Base-by-base conservation (phyloP, 139 green algal species). In the Astrephomene gubernaculifera region DNA sequence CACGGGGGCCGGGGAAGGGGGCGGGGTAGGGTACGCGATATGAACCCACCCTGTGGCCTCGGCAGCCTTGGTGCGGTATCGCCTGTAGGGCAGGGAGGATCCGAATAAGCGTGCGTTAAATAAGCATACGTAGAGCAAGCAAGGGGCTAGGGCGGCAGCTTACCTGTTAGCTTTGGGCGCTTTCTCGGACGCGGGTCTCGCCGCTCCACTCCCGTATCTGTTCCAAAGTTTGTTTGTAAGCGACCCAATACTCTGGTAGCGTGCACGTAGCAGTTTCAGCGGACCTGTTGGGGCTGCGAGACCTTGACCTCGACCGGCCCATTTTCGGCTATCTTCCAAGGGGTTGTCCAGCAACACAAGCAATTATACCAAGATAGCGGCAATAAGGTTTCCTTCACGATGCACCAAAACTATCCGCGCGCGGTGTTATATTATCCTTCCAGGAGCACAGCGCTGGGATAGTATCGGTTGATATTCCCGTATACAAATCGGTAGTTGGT, bases 31-130 rank as follows among this genome's bases (percentile, higher is more conserved):
- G n/a, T n/a, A n/a, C n/a, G n/a, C n/a, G n/a, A n/a, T n/a, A n/a
- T n/a, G n/a, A n/a, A 35, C 74, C 71, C 57, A 82, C 74, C 74
- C 74, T 4, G 74, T 82, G 29, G 36, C 27, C 9, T 82, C 74
- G 3, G 57, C 74, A 12, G 74, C 74, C 29, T 82, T 82, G 17
- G 74, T 82, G 14, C 74, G 74, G 22, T 82, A 82, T 4, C 74
- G 57, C 57, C 74, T 82, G 57, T 1, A 3, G 25, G 14, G 5
- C 7, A 71, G 33, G 14, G 14, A 43, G 31, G 9, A 71, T 17
- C 14, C 14, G 12, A 43, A 74, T 54, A 33, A 29, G 49, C 12
- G 49, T 17, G 12, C 49, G 17, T 12, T 57, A 53, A 33, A 8
- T 41, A 5, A 53, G 35, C n/a, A 74, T 10, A 8, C 9, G 31